Evolutionary conservation across 106 monocot species (phyloP), one percentile per base, ranked within the genome.

Genomic region (Dendrobium officinale): DNA sequence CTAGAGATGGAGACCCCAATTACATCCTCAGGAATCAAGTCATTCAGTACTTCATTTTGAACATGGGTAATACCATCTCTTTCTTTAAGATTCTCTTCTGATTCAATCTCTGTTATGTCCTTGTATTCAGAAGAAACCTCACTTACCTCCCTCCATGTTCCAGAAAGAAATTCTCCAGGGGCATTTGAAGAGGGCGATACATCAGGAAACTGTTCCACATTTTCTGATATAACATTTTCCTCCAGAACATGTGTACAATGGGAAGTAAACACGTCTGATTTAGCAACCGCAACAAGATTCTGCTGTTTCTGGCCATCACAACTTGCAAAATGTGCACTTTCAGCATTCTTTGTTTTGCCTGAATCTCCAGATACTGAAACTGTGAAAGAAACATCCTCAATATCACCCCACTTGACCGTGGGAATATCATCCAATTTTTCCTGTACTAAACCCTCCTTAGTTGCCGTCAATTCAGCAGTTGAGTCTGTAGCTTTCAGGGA

Each of bases 401-500:
- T 77, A 85, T 93, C 84, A 79, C 87, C 90, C 90, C 87, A 87
- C 77, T 85, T 89, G 55, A 92, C 83, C 78, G 84, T 90, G 22
- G 85, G 82, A 81, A 86, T 18, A 44, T 77, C 48, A 82, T 75
- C 79, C 55, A 55, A 33, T 2, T 78, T 80, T 66, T 88, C 81
- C 22, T 72, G 75, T 59, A 33, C 41, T 72, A 45, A 6, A 68
- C 78, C 54, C 75, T 83, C 79, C 24, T 79, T 72, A 73, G 77
- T 40, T 78, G 13, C 76, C 77, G 40, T 73, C 22, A 33, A 41
- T 59, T 31, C 77, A 51, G 43, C 54, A 4, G 73, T 75, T 42
- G 54, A 64, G 41, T 64, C 54, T 42, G 72, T 42, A 31, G 13
- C 64, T 27, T 77, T 51, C 40, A 67, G 3, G 2, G 67, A 49